Base-by-base conservation (phyloP, 2,329 filamentous ascomycete species). In the Fusarium nanum region DNA sequence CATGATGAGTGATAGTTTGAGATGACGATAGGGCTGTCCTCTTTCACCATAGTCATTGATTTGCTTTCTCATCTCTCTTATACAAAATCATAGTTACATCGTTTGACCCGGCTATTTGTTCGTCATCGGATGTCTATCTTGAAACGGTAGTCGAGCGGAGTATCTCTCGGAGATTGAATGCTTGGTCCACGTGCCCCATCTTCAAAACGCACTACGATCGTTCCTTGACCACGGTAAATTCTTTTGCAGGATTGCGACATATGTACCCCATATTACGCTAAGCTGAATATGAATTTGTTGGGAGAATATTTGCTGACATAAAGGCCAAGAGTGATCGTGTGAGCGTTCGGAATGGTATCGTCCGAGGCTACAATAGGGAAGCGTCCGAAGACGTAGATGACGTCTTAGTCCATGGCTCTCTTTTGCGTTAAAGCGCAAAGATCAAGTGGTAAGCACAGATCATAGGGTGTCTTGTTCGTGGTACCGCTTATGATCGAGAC, bases 91-190 rank as follows among this genome's bases (percentile, higher is more conserved):
- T 44, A 42, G 46, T 55, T 20, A 22, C 23, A 57, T 61, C 22
- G 30, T 41, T 27, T 42, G 34, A 32, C n/a, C 34, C 37, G 14
- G 59, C 18, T 42, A 28, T 53, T 23, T 28, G 54, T 64, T 70
- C 70, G 67, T 73, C 70, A 73, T 73, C 70, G 70, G 67, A 25
- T 30, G 5, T 69, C 45, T 66, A 47, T 37, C 70, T 73, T 40
- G 42, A 67, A 64, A n/a, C 52, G 67, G 70, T 44, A 73, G 49
- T 53, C 22, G 5, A 25, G 4, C 60, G 70, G 70, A 71, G 70
- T 71, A 68, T 63, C 10, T 73, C 46, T 73, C 70, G 70, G 70
- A 67, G 41, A 56, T 47, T 56, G 16, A n/a, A 7, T 11, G 20
- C 18, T 42, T 20, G 18, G 28, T 53, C 18, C 7, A 41, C 42